A percentile compares a stretch with the other conserved stretches of the same genome.
Evolutionary conservation across 164 flowering plant species (phyloP).

Genomic region (Dillenia turbinata): DNA sequence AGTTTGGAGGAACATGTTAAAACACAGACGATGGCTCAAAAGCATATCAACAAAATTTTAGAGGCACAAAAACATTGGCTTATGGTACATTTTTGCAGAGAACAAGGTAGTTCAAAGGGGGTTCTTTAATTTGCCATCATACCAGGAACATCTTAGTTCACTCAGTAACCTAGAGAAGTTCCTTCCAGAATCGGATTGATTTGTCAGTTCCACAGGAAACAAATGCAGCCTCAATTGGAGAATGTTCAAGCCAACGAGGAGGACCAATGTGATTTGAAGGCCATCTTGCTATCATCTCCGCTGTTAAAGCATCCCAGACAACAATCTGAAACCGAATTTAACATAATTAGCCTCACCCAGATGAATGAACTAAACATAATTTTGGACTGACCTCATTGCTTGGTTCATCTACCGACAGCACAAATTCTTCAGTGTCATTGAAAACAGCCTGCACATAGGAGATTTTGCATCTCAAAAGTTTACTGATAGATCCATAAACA

Average conservation of each 20-base stretch:
- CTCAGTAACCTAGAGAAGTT: constrained; percentile 25
- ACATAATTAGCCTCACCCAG: constrained; percentile 2
- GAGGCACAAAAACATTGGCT: too few relatives aligned
- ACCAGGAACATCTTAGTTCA: not conserved
- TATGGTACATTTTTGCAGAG: too few relatives aligned
- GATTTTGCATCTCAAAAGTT: not conserved
- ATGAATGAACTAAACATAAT: not conserved
- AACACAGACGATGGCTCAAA: too few relatives aligned
- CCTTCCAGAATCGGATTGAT: constrained; percentile 82
- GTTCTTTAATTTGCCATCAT: not conserved
- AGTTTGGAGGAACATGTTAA: too few relatives aligned
- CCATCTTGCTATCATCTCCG: constrained; percentile 71
- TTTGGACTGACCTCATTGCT: constrained; percentile 61
- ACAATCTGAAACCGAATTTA: constrained; percentile 47
- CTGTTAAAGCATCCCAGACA: constrained; percentile 76
- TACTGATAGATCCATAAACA: not conserved
- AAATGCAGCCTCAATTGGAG: constrained; percentile 74
- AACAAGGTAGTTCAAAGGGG: too few relatives aligned
- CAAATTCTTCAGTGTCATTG: constrained; percentile 76
- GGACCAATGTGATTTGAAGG: constrained; percentile 75
- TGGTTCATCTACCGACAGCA: constrained; percentile 69
- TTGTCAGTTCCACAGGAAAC: constrained; percentile 76
- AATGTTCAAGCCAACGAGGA: constrained; percentile 85
- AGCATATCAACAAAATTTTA: too few relatives aligned
- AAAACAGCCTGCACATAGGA: constrained; percentile 66